A percentile compares a stretch with the other conserved stretches of the same genome.
phyloP scores from a whole-genome alignment of 345 rosid genomes.

The Sonneratia alba region DNA sequence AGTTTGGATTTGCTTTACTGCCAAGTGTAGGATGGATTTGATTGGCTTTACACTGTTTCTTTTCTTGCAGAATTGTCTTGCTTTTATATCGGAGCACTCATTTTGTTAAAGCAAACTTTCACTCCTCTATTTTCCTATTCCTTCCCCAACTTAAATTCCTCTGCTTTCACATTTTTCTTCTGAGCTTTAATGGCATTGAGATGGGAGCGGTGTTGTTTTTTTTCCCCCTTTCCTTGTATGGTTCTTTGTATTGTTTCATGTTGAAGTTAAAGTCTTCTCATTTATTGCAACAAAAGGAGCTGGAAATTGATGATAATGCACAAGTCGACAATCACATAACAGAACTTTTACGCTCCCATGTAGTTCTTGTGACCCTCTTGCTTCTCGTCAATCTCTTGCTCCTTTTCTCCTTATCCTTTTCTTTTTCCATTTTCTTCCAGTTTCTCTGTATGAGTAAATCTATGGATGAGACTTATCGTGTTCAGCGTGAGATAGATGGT shows the following conservation, averaged over 20 bases:
- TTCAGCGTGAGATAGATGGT: conserved; percentile 2
- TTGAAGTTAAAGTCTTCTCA: conserved; percentile 5
- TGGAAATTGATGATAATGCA: background rate
- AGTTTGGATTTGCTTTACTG: conserved; percentile 12
- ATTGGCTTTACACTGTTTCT: conserved; percentile 7
- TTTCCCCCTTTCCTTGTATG: background rate
- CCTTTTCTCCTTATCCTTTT: background rate
- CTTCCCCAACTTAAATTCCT: conserved; percentile 2
- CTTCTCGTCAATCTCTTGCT: background rate
- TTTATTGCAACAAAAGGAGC: background rate
- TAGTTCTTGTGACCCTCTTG: conserved; percentile 7
- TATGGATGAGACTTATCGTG: background rate
- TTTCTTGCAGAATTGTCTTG: conserved; percentile 8
- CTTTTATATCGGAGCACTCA: conserved; percentile 6
- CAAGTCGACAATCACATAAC: conserved; percentile 19
- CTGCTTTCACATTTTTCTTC: conserved; percentile 11
- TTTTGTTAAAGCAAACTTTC: background rate
- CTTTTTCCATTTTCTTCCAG: background rate
- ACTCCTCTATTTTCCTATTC: background rate
- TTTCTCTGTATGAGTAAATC: background rate
- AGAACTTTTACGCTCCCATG: conserved; percentile 17
- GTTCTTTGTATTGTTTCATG: background rate
- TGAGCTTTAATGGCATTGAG: conserved; percentile 4
- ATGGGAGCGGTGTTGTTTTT: conserved; percentile 4
- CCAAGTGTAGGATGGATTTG: conserved; percentile 7